Evolutionary conservation across 164 flowering plant species (phyloP), one percentile per base, ranked within the genome.

Genomic region (Euptelea pleiosperma): DNA sequence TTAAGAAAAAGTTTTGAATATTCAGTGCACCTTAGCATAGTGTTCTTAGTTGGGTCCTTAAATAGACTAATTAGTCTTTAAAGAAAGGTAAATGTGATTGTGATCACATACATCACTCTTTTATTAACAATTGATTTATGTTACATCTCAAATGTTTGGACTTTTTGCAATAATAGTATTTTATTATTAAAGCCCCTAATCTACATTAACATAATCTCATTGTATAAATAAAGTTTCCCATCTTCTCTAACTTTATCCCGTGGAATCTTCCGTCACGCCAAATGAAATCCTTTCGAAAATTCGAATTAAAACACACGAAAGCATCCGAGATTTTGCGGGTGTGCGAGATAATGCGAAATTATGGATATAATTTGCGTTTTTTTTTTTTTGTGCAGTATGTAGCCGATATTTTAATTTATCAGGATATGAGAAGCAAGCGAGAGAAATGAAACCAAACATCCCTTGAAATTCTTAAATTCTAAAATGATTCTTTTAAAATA

Each of bases 81-180:
- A 57, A 42, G 11, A 57, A 57, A 42, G 50, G 21, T 5, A 41
- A 1, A 30, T 57, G 16, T 36, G 18, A n/a, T 57, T n/a, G 36
- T 57, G 59, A 40, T 29, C 59, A n/a, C n/a, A 55, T 55, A 55
- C 59, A 41, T 55, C 59, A 55, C 29, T 41, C 35, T 48, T 55
- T 55, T 40, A 55, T 37, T 39, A 8, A 24, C 44, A 36, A 22
- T n/a, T n/a, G n/a, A 25, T 57, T 57, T 57, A 41, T 57, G 60
- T 52, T 52, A 52, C 55, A 52, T 52, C 55, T 52, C 24, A 31
- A 46, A 46, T 29, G 30, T 46, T 21, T 21, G 50, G n/a, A 18
- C n/a, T n/a, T n/a, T n/a, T n/a, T n/a, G n/a, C n/a, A n/a, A n/a
- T n/a, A n/a, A n/a, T n/a, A n/a, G n/a, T n/a, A n/a, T n/a, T n/a